These are phyloP conservation scores for Populus trichocarpa DNA, from an alignment of 441 rosid species.

Conservation along the genomic window DNA sequence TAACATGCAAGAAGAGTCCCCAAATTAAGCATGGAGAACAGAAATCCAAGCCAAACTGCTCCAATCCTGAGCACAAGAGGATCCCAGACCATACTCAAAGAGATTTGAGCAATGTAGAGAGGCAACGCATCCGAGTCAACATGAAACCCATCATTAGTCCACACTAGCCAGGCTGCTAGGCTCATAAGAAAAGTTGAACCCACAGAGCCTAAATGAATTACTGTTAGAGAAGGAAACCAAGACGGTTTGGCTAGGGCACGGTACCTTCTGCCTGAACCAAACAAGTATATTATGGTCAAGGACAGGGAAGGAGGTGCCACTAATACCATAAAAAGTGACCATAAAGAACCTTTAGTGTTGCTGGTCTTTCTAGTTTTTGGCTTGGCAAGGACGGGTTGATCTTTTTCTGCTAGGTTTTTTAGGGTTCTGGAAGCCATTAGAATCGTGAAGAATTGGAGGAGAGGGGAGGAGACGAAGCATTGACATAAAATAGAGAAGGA, in stretches of 20 bases:
- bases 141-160: slow-evolving; percentile 32
- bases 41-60: slow-evolving; percentile 24
- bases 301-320: slow-evolving; percentile 19
- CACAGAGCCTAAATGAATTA: slow-evolving; percentile 24
- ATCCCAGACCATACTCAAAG: slow-evolving; percentile 36
- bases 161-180: slow-evolving; percentile 34
- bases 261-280: slow-evolving; percentile 35
- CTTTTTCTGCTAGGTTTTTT: not conserved
- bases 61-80: slow-evolving; percentile 40
- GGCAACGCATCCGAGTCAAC: slow-evolving; percentile 23
- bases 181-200: slow-evolving; percentile 36
- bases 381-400: not conserved
- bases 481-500: no score
- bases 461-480: not conserved
- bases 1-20: slow-evolving; percentile 29
- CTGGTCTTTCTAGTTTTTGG: not conserved
- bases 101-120: slow-evolving; percentile 32
- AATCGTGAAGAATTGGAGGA: not conserved
- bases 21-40: slow-evolving; percentile 24
- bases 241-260: slow-evolving; percentile 17
- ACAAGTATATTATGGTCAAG: slow-evolving; percentile 12
- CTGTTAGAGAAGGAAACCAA: slow-evolving; percentile 38
- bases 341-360: slow-evolving; percentile 7
- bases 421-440: slow-evolving; percentile 19
- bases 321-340: slow-evolving; percentile 19